These are phyloP conservation scores for Postia placenta DNA, from an alignment of 768 basidiomycete genomes.

Conservation along the genomic window DNA sequence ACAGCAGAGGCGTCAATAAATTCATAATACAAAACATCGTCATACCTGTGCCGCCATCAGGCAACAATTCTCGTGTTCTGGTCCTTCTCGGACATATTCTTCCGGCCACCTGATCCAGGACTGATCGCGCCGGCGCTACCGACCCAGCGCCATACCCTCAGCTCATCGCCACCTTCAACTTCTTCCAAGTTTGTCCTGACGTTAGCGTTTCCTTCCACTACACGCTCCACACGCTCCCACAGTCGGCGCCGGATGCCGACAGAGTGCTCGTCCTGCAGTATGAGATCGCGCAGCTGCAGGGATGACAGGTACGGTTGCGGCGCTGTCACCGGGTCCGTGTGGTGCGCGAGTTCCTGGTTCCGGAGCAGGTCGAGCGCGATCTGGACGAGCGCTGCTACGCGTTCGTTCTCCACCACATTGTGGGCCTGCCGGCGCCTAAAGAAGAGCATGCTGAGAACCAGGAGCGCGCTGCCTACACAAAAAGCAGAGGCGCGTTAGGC, in stretches of 20 bases:
- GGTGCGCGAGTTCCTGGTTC: conserved; percentile 77
- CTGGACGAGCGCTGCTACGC: conserved; percentile 70
- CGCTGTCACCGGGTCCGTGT: conserved; percentile 71
- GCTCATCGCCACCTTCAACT: conserved; percentile 78
- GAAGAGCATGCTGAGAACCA: conserved; percentile 15
- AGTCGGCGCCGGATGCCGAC: conserved; percentile 55
- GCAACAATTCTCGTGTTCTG: conserved; percentile 10
- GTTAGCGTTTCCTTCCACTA: conserved; percentile 90
- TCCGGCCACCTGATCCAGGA: conserved; percentile 7
- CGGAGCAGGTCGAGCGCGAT: conserved; percentile 74
- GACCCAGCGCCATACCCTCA: conserved; percentile 89
- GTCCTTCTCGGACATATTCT: conserved; percentile 1
- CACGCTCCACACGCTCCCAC: conserved; percentile 78
- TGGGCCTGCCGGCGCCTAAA: conserved; percentile 40
- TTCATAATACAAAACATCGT: not conserved
- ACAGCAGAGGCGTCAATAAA: not conserved
- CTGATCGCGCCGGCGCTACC: conserved; percentile 36
- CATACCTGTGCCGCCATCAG: not conserved
- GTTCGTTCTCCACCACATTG: conserved; percentile 52
- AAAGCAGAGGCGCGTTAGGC: conserved; percentile 3
- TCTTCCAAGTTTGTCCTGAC: conserved; percentile 83
- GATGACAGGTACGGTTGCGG: conserved; percentile 78
- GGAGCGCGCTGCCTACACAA: conserved; percentile 14
- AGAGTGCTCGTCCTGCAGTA: conserved; percentile 78
- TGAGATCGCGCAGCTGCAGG: conserved; percentile 80